Base-by-base conservation (phyloP, 345 rosid species). In the Tarenaya hassleriana region DNA sequence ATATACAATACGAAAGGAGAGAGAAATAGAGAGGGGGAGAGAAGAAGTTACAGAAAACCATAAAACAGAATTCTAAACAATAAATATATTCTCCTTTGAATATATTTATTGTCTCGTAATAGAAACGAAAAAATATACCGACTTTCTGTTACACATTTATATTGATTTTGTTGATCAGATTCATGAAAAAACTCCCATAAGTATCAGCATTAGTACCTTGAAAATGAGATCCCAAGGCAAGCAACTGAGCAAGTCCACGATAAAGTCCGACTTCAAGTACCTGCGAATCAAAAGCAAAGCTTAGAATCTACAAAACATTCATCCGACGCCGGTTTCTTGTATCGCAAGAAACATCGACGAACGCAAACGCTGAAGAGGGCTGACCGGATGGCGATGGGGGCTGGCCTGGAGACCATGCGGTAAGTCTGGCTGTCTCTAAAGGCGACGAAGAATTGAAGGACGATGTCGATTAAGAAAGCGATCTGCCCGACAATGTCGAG, bases 211-310 rank as follows among this genome's bases (percentile, higher is more conserved):
- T 44, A 10, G 13, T 80, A 87, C 94, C 90, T 76, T 77, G 70
- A 77, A 84, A 50, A 84, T 87, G 16, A 76, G 7, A 59, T 84
- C 94, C 96, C 96, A 87, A 32, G 96, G 96, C 71, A 84, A 32
- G 53, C 96, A 87, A 60, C 71, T 72, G 45, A 87, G 80, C 7
- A 83, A 62, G 72, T 84, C 96, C 56, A 76, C 29, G 50, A 77
- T 8, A 70, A 87, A 87, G 70, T 75, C 72, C 16, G 96, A 69
- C 66, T 76, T 87, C 71, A 87, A 63, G 69, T 87, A 87, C 69
- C 96, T 87, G 55, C 38, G 57, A 19, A 49, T 58, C 45, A 16
- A 15, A 46, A 14, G 9, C 13, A 0, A 24, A 6, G 41, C n/a
- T n/a, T 34, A 34, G 10, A 10, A 34, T 34, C 10, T 34, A 10